Evolutionary conservation across 306 rosid species (phyloP).

Genomic region (Myrica gale): DNA sequence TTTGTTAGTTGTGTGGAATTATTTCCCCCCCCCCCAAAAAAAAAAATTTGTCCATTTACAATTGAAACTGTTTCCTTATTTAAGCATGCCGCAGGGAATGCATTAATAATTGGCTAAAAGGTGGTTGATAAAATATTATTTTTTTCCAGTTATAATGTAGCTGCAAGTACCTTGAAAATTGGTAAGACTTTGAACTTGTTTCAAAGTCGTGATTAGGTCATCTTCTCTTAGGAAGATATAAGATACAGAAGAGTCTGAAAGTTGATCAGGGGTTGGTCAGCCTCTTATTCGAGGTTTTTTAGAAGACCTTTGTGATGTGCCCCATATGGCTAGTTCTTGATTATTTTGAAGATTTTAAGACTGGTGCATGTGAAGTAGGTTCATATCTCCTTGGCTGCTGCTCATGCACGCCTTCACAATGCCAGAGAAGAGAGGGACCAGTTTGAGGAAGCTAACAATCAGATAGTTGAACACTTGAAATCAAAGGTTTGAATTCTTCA

Average conservation of each 20-base stretch:
- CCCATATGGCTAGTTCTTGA: slow-evolving; percentile 4
- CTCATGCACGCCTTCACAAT: slow-evolving; percentile 77
- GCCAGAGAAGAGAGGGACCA: slow-evolving; percentile 93
- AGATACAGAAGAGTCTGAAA: not conserved
- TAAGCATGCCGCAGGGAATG: not conserved
- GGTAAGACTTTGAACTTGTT: slow-evolving; percentile 3
- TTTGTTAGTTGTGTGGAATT: not conserved
- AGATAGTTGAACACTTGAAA: slow-evolving; percentile 81
- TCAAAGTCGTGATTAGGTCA: not conserved
- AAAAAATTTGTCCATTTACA: not conserved
- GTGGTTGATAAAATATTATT: not conserved
- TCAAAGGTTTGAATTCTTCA: slow-evolving; percentile 50
- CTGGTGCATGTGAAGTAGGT: slow-evolving; percentile 49
- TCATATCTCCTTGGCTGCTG: slow-evolving; percentile 82
- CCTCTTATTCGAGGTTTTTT: not conserved
- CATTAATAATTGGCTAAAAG: not conserved
- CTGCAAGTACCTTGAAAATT: not conserved
- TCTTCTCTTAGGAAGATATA: not conserved
- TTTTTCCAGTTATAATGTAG: not conserved
- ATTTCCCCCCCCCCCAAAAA: too few relatives aligned
- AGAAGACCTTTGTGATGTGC: slow-evolving; percentile 4
- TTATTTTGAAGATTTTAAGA: slow-evolving; percentile 27
- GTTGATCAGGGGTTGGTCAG: not conserved
- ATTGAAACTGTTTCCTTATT: not conserved
- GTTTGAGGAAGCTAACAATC: slow-evolving; percentile 93